These are phyloP conservation scores for Melanomma pulvis-pyrius DNA, from an alignment of 495 filamentous ascomycete genomes.

Conservation along the genomic window DNA sequence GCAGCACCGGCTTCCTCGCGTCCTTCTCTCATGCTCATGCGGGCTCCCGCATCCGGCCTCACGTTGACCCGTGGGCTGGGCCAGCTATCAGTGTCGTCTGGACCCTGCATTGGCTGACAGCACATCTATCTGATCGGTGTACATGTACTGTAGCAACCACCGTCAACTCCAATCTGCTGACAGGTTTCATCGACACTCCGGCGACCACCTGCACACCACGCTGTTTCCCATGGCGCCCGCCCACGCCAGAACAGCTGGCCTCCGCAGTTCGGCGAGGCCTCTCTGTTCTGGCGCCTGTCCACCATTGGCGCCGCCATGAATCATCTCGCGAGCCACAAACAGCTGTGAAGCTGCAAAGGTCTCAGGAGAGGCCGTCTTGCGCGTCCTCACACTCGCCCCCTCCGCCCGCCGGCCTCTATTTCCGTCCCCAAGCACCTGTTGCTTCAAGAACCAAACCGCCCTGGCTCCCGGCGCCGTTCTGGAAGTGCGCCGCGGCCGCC, in stretches of 20 bases:
- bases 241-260: not conserved
- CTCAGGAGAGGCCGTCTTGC: not conserved
- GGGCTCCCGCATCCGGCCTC: not conserved
- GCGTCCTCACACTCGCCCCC: not conserved
- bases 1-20: not conserved
- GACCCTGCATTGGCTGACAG: not conserved
- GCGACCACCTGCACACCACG: not conserved
- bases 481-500: not conserved
- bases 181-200: slow-evolving; percentile 2
- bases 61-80: too few relatives aligned
- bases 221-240: not conserved
- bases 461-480: not conserved
- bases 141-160: not conserved
- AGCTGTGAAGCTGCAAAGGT: slow-evolving; percentile 25
- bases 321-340: slow-evolving; percentile 13
- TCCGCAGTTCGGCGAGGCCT: slow-evolving; percentile 1
- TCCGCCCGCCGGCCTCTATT: too few relatives aligned
- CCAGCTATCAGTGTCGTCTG: too few relatives aligned
- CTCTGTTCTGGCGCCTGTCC: not conserved
- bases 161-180: not conserved
- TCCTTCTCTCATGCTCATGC: not conserved
- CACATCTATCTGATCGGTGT: not conserved
- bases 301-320: not conserved
- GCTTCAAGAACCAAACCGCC: not conserved
- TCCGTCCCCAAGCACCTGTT: too few relatives aligned